Evolutionary conservation across 1,284 basidiomycete genomes (phyloP), one percentile per base, ranked within the genome.

Genomic region (Papiliotrema terrestris): DNA sequence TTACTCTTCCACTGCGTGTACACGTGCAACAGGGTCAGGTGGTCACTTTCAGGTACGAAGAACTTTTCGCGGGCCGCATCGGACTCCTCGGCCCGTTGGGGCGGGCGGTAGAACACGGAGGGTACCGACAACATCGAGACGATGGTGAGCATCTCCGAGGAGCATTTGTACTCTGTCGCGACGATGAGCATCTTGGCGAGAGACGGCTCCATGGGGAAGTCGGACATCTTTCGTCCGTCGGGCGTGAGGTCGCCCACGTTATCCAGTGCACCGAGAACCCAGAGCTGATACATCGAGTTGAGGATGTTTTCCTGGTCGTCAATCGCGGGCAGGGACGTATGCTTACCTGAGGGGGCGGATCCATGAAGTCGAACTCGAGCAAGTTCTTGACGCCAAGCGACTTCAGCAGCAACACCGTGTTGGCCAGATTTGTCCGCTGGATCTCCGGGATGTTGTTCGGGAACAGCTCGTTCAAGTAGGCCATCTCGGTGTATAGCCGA

Each of bases 51-150:
- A 0, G 94, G 91, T 1, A 98, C 96, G 62, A 95, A 94, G 77
- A 98, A 98, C 80, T 97, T 97, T 75, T 98, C 95, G 59, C 95
- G 80, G 6, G 93, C 92, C 1, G 93, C 92, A 77, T 98, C 96
- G 36, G 89, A 88, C 78, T 98, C 94, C 72, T 98, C 91, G 83
- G 93, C 87, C 56, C 93, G 80, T 75, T 97, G 92, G 72, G 94
- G 93, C 3, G 94, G 94, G 49, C 94, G 83, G 73, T 97, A 97
- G 77, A 97, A 97, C 11, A 97, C 93, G 61, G 89, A 90, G 32
- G 95, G 96, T 0, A 98, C 96, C 14, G 91, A 94, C 25, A 99
- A 81, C 96, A 99, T 99, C 4, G 92, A 95, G 14, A 98, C 96
- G 58, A 99, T 97, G 1, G 95, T 97, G 61, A 98, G 79, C 88